Conservation (phyloP, 2,329 filamentous ascomycete species). For the Ilyonectria destructans region DNA sequence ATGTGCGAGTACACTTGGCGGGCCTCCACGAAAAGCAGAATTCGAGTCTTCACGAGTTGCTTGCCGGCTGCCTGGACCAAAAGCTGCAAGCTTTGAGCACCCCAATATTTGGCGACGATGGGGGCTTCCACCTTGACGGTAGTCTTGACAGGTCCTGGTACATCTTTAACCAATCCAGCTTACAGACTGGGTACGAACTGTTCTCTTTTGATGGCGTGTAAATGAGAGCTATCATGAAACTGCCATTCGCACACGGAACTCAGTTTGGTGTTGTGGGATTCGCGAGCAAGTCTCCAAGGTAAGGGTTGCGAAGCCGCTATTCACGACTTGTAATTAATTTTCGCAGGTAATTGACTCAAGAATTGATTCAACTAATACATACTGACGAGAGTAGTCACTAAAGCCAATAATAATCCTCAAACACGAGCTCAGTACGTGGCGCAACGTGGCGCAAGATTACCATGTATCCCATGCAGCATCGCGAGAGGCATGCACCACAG, state of each 20-base stretch:
- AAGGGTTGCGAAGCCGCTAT: too few species aligned
- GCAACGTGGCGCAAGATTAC: too few species aligned
- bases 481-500: too few species aligned
- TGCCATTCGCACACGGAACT: background rate
- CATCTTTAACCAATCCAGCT: conserved; percentile 13
- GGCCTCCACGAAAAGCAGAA: conserved; percentile 2
- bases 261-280: background rate
- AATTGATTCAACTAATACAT: too few species aligned
- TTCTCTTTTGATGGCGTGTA: conserved; percentile 5
- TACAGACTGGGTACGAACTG: conserved; percentile 14
- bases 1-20: background rate
- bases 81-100: conserved; percentile 11
- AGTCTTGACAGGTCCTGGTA: conserved; percentile 15
- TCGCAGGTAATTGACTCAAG: too few species aligned
- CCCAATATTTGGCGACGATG: conserved; percentile 13
- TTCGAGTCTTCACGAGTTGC: conserved; percentile 5
- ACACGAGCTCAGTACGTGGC: too few species aligned
- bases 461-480: too few species aligned
- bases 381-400: too few species aligned
- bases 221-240: background rate
- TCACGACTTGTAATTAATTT: too few species aligned
- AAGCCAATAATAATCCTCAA: too few species aligned
- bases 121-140: background rate
- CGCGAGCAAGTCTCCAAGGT: too few species aligned
- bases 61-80: conserved; percentile 2